phyloP scores from a whole-genome alignment of 768 basidiomycete species.

The Daedaleopsis sinensis region DNA sequence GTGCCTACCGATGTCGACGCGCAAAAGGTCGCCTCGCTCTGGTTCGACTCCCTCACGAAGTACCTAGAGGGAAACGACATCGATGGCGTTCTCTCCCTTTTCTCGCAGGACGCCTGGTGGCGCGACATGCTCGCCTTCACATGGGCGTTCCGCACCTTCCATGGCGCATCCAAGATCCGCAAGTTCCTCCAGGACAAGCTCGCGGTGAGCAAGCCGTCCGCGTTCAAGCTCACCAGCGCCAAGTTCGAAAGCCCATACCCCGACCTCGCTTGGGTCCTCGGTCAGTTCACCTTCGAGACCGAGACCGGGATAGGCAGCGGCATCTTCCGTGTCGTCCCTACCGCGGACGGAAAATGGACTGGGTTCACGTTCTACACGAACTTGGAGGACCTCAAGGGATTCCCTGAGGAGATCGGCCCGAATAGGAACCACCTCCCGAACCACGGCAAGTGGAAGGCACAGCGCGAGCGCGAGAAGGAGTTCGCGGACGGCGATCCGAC shows the following conservation, averaged over 20 bases:
- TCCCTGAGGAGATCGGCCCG: conserved; percentile 44
- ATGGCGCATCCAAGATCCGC: conserved; percentile 32
- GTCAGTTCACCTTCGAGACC: conserved; percentile 46
- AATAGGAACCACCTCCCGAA: conserved; percentile 36
- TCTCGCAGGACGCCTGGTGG: conserved; percentile 36
- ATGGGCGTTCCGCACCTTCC: conserved; percentile 44
- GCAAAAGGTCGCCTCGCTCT: conserved; percentile 37
- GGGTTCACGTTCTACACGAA: conserved; percentile 52
- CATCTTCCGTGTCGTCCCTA: conserved; percentile 50
- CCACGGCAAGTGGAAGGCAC: conserved; percentile 46
- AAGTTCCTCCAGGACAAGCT: conserved; percentile 32
- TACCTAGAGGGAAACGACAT: conserved; percentile 38
- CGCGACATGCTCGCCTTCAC: conserved; percentile 40
- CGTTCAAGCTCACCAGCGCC: conserved; percentile 22
- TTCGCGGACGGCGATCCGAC: conserved; percentile 50
- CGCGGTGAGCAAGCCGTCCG: conserved; percentile 15
- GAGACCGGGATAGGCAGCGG: conserved; percentile 39
- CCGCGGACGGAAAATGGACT: conserved; percentile 46
- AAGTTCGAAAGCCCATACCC: conserved; percentile 24
- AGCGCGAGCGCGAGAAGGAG: conserved; percentile 37
- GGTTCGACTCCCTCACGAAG: conserved; percentile 45
- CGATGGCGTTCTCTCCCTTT: conserved; percentile 36
- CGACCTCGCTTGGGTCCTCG: conserved; percentile 33
- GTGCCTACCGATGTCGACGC: conserved; percentile 37
- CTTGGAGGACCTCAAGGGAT: conserved; percentile 51